Conservation (phyloP, 2,329 filamentous ascomycete species). For the Zelopaecilomyces penicillatus region DNA sequence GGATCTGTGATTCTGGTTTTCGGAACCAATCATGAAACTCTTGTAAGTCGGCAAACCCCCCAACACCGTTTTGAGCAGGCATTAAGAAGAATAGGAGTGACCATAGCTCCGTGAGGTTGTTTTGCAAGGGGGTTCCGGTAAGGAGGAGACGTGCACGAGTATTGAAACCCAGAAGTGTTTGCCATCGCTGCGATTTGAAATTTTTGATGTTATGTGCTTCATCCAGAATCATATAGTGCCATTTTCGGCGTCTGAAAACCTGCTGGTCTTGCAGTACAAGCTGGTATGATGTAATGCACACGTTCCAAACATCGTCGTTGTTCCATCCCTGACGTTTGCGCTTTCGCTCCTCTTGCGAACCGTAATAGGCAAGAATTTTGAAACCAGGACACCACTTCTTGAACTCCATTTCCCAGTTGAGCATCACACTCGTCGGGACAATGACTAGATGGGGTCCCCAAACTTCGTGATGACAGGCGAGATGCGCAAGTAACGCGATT, state of each 20-base stretch:
- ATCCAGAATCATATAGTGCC: constrained; percentile 98
- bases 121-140: constrained; percentile 92
- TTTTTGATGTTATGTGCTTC: constrained; percentile 99
- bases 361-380: constrained; percentile 96
- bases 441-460: constrained; percentile 97
- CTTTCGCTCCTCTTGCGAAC: constrained; percentile 84
- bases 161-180: constrained; percentile 87
- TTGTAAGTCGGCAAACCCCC: constrained; percentile 87
- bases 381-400: constrained; percentile 98
- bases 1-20: constrained; percentile 88
- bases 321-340: constrained; percentile 89
- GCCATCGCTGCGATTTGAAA: constrained; percentile 96
- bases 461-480: constrained; percentile 80
- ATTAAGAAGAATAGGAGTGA: constrained; percentile 94
- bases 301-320: constrained; percentile 89
- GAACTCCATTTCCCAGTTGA: constrained; percentile 99
- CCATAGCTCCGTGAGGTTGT: constrained; percentile 95
- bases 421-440: constrained; percentile 94
- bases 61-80: constrained; percentile 78
- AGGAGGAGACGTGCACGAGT: constrained; percentile 79
- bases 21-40: constrained; percentile 97
- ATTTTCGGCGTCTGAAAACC: constrained; percentile 82
- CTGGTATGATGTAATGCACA: constrained; percentile 96
- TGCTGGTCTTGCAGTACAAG: constrained; percentile 89
- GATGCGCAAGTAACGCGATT: constrained; percentile 83